These are phyloP conservation scores for Viola pubescens DNA, from an alignment of 441 rosid species.

Conservation along the genomic window DNA sequence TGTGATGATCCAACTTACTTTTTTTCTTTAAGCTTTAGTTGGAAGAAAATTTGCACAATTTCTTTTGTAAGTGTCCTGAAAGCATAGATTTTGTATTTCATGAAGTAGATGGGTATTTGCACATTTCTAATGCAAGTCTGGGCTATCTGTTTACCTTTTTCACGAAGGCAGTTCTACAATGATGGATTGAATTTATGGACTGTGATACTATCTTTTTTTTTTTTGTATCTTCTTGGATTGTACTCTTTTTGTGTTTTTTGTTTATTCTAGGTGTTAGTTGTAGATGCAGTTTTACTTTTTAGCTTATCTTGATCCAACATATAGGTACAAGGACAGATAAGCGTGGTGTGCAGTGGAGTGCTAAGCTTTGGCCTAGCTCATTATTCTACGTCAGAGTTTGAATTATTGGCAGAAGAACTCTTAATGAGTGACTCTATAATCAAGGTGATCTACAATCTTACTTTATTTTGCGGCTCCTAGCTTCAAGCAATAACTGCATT, in stretches of 20 bases:
- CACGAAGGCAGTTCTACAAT: too few species aligned
- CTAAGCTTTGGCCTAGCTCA: constrained; percentile 93
- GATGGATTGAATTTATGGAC: too few species aligned
- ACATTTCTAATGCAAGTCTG: too few species aligned
- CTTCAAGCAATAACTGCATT: too few species aligned
- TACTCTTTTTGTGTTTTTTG: neutral
- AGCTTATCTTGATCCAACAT: constrained; percentile 17
- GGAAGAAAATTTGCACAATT: too few species aligned
- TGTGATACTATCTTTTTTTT: neutral
- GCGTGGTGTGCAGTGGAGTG: constrained; percentile 59
- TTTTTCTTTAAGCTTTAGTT: too few species aligned
- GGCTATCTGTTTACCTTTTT: too few species aligned
- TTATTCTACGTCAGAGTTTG: constrained; percentile 90
- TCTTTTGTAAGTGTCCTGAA: too few species aligned
- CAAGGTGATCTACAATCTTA: constrained; percentile 40
- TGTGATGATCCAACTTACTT: too few species aligned
- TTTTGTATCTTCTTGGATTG: neutral
- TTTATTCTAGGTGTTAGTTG: neutral
- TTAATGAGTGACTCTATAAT: constrained; percentile 94
- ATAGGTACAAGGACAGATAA: constrained; percentile 96
- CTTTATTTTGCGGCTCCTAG: too few species aligned
- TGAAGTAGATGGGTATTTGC: too few species aligned
- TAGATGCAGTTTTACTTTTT: constrained; percentile 6
- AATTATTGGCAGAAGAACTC: constrained; percentile 92
- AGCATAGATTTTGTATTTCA: too few species aligned